Percentiles rank a stretch among this genome's conserved stretches.
phyloP scores from a whole-genome alignment of 2,329 filamentous ascomycete genomes.

The Ophiostoma novo-ulmi region DNA sequence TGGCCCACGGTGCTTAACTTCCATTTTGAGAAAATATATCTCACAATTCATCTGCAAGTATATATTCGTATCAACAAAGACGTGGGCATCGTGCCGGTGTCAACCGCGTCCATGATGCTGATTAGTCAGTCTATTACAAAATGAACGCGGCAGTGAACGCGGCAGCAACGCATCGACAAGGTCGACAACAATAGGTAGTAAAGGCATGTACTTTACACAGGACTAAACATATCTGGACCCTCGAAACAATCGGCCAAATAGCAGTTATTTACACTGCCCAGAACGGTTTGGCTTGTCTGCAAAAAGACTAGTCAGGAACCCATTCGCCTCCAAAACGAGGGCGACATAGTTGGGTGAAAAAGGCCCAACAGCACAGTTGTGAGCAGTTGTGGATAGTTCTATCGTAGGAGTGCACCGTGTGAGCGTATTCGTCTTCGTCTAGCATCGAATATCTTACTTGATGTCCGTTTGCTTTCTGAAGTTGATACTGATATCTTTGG shows the following conservation, averaged over 20 bases:
- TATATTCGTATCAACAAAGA: background rate
- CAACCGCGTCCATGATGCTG: background rate
- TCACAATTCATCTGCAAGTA: background rate
- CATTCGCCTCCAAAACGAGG: background rate
- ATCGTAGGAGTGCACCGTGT: background rate
- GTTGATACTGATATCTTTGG: too few relatives aligned
- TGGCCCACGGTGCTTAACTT: background rate
- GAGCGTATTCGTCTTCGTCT: background rate
- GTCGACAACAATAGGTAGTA: background rate
- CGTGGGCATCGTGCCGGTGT: background rate
- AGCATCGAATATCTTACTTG: background rate
- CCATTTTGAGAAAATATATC: background rate
- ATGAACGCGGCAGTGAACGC: background rate
- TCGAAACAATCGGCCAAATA: background rate
- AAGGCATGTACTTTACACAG: background rate
- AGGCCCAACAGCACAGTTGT: background rate
- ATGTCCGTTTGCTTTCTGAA: background rate
- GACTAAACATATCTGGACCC: background rate
- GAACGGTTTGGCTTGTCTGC: constrained; percentile 22
- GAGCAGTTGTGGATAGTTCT: background rate
- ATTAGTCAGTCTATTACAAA: background rate
- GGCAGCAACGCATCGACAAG: background rate
- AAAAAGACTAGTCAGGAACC: constrained; percentile 30
- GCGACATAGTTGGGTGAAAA: background rate
- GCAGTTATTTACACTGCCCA: background rate